These are phyloP conservation scores for Kuraishia molischiana DNA, from an alignment of 805 yeast genomes.

Conservation along the genomic window DNA sequence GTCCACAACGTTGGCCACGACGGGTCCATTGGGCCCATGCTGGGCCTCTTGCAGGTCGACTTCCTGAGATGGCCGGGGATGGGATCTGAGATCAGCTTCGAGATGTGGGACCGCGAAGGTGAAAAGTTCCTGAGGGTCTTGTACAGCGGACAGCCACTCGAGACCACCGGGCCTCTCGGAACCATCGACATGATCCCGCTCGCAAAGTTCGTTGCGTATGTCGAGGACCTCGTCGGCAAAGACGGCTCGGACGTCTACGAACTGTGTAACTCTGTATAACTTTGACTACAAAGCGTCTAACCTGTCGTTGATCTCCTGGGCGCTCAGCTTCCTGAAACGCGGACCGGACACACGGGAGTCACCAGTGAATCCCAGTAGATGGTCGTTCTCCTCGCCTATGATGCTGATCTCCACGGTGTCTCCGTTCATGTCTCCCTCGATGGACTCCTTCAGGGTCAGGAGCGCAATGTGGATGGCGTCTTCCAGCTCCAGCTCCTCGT, in stretches of 20 bases:
- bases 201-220: conserved; percentile 6
- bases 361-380: conserved; percentile 78
- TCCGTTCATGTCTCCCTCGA: conserved; percentile 97
- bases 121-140: conserved; percentile 23
- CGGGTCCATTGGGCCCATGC: conserved; percentile 24
- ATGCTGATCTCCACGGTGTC: conserved; percentile 90
- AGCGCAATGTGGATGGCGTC: conserved; percentile 97
- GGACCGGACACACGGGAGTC: conserved; percentile 76
- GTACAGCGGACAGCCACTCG: conserved; percentile 19
- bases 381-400: conserved; percentile 75
- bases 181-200: conserved; percentile 9
- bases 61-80: conserved; percentile 36
- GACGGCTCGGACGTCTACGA: conserved; percentile 2
- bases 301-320: conserved; percentile 94
- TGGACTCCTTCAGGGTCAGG: conserved; percentile 87
- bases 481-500: conserved; percentile 91
- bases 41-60: conserved; percentile 24
- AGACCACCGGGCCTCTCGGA: conserved; percentile 12
- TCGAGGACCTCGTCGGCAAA: conserved; percentile 11
- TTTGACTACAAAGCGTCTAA: conserved; percentile 69
- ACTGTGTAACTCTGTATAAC: not conserved
- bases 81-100: conserved; percentile 33
- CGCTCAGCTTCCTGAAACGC: conserved; percentile 70
- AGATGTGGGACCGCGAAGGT: conserved; percentile 20
- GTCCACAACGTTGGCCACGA: conserved; percentile 33